Evolutionary conservation across 352 stramenopile genomes (phyloP).

Genomic region (Peronospora farinosa): DNA sequence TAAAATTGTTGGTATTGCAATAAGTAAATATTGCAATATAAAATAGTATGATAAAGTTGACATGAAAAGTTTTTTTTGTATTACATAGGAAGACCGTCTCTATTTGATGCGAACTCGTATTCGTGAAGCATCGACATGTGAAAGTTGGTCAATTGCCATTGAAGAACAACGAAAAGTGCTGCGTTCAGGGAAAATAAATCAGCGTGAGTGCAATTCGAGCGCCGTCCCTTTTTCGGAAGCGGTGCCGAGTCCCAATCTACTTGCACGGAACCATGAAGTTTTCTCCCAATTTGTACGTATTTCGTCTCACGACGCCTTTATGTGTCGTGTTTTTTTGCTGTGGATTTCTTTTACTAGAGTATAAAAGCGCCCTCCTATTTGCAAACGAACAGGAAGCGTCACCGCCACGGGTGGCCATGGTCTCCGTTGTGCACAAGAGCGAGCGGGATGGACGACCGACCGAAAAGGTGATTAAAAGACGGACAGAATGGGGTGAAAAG

Average conservation of each 20-base stretch:
- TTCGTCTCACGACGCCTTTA: conserved; percentile 25
- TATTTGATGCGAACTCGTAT: conserved; percentile 71
- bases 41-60: not conserved
- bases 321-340: conserved; percentile 19
- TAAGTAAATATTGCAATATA: not conserved
- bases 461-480: conserved; percentile 67
- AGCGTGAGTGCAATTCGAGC: conserved; percentile 41
- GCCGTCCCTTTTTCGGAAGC: conserved; percentile 30
- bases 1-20: not conserved
- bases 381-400: conserved; percentile 58
- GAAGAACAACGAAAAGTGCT: conserved; percentile 77
- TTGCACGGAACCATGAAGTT: conserved; percentile 71
- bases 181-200: conserved; percentile 39
- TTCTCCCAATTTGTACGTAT: conserved; percentile 77
- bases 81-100: conserved; percentile 47
- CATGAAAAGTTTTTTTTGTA: not conserved
- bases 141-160: conserved; percentile 81
- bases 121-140: conserved; percentile 66
- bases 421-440: conserved; percentile 61
- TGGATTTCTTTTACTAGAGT: conserved; percentile 39
- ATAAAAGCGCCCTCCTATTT: conserved; percentile 69
- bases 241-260: conserved; percentile 59
- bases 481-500: conserved; percentile 59
- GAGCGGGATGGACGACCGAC: conserved; percentile 52
- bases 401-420: conserved; percentile 64